Conservation (phyloP, 2,329 filamentous ascomycete genomes). For the Venturiaceae sp. region DNA sequence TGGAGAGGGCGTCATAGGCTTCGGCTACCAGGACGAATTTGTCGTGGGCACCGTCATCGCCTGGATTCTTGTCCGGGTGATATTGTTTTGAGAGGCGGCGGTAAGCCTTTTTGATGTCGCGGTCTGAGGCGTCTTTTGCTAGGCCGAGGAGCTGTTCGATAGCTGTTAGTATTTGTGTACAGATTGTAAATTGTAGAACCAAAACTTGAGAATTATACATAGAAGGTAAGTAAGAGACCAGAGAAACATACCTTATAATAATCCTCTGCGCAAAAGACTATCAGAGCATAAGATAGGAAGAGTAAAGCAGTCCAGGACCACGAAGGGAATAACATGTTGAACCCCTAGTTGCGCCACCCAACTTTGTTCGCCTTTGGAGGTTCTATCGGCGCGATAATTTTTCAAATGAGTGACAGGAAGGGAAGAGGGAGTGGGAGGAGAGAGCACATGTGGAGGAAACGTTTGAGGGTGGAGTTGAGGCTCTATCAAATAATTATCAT, state of each 20-base stretch:
- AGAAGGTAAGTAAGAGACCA: not conserved
- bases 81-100: slow-evolving; percentile 86
- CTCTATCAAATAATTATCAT: not conserved
- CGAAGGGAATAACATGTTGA: not conserved
- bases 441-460: not conserved
- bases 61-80: slow-evolving; percentile 96
- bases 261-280: slow-evolving; percentile 48
- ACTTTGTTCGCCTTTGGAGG: not conserved
- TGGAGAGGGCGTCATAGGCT: slow-evolving; percentile 86
- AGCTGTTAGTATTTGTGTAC: slow-evolving; percentile 6
- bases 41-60: slow-evolving; percentile 68
- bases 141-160: slow-evolving; percentile 64
- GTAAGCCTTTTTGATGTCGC: slow-evolving; percentile 90
- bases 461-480: not conserved
- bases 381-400: not conserved
- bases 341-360: not conserved
- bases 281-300: slow-evolving; percentile 21
- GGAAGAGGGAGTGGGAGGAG: not conserved
- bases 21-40: slow-evolving; percentile 93
- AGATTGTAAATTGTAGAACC: not conserved
- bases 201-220: not conserved
- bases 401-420: not conserved
- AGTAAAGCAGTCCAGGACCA: not conserved
- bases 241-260: slow-evolving; percentile 59
- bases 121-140: slow-evolving; percentile 67